Conservation (phyloP, 179 eudicot genomes). For the Gypsophila paniculata region DNA sequence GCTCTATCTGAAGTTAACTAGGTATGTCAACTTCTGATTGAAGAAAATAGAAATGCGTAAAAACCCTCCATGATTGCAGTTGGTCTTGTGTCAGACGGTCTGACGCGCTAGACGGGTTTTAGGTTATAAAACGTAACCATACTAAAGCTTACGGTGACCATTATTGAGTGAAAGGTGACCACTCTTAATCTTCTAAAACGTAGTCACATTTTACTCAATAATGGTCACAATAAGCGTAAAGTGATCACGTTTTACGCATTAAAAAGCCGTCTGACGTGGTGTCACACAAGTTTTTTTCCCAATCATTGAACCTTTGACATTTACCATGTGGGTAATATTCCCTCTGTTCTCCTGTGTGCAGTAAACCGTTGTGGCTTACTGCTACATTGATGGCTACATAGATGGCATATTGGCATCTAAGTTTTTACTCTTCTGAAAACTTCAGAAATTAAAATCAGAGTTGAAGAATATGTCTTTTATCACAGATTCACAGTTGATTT, state of each 20-base stretch:
- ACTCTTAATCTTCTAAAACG: no score
- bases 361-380: not conserved
- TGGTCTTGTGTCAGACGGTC: no score
- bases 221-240: no score
- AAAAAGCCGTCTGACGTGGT: no score
- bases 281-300: no score
- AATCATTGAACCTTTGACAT: slow-evolving; percentile 6
- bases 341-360: not conserved
- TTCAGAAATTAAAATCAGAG: not conserved
- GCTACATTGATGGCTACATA: not conserved
- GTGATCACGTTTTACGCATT: no score
- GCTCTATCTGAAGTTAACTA: not conserved
- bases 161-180: no score
- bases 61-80: slow-evolving; percentile 10
- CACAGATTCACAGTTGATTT: not conserved
- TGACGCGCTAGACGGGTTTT: no score
- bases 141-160: no score
- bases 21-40: slow-evolving; percentile 13
- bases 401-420: no score
- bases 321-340: not conserved
- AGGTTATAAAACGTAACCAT: no score
- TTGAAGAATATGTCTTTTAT: not conserved
- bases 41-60: slow-evolving; percentile 15
- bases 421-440: not conserved
- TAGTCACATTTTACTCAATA: no score